These are phyloP conservation scores for Huntiella abstrusa DNA, from an alignment of 2,329 filamentous ascomycete species.

Conservation along the genomic window DNA sequence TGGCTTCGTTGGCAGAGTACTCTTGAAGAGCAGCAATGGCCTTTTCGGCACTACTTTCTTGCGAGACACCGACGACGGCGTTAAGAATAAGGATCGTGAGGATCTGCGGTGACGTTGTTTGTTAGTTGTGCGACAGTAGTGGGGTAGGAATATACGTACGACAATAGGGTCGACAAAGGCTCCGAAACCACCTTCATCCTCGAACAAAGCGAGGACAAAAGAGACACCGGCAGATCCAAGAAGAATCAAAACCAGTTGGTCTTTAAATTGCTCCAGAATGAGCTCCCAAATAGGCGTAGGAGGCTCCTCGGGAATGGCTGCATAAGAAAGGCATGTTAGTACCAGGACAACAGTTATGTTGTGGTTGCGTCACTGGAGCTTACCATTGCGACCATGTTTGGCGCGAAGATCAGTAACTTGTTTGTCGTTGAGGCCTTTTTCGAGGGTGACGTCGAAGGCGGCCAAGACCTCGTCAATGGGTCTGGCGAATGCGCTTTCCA, in stretches of 20 bases:
- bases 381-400: constrained; percentile 49
- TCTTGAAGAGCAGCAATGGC: constrained; percentile 95
- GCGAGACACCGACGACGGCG: constrained; percentile 89
- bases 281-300: constrained; percentile 93
- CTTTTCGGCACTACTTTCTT: constrained; percentile 97
- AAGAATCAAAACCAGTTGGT: constrained; percentile 90
- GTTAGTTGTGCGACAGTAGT: background rate
- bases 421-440: constrained; percentile 36
- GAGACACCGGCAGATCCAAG: constrained; percentile 84
- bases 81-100: constrained; percentile 94
- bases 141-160: constrained; percentile 38
- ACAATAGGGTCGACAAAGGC: constrained; percentile 93
- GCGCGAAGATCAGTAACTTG: constrained; percentile 35
- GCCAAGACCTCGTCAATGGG: constrained; percentile 39
- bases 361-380: background rate
- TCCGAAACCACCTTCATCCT: constrained; percentile 84
- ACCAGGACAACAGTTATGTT: background rate
- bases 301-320: constrained; percentile 62
- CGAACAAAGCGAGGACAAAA: constrained; percentile 81
- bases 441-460: constrained; percentile 36
- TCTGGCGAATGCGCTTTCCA: constrained; percentile 45
- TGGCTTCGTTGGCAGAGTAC: constrained; percentile 97
- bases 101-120: constrained; percentile 37
- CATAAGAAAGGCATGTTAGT: background rate
- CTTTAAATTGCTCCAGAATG: constrained; percentile 96